These are phyloP conservation scores for Polytrichum formosum DNA, from an alignment of 225 moss, liverwort and hornwort genomes.

Conservation along the genomic window DNA sequence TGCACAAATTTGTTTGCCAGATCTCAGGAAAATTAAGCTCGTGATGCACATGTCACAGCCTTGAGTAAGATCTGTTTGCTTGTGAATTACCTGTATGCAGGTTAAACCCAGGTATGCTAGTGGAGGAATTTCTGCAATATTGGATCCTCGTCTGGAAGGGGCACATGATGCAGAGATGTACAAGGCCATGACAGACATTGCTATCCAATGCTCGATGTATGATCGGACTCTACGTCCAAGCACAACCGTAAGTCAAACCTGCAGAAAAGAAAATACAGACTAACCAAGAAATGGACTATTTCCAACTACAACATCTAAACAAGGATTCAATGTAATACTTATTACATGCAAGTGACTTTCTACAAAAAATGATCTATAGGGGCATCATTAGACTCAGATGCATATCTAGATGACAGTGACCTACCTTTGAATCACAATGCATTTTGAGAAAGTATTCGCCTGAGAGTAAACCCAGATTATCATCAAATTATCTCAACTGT, in stretches of 20 bases:
- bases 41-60: neutral
- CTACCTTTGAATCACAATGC: too few species aligned
- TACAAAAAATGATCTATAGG: too few species aligned
- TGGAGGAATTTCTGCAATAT: neutral
- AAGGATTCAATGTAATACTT: too few species aligned
- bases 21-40: neutral
- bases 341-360: too few species aligned
- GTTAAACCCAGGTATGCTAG: neutral
- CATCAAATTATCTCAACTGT: too few species aligned
- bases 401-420: too few species aligned
- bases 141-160: neutral
- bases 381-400: too few species aligned
- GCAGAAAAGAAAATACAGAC: too few species aligned
- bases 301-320: too few species aligned
- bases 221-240: neutral
- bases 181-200: neutral
- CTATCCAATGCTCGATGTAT: neutral
- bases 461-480: too few species aligned
- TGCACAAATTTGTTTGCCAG: neutral
- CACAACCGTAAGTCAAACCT: neutral
- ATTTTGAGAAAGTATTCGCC: too few species aligned
- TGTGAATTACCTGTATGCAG: neutral
- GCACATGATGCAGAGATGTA: neutral
- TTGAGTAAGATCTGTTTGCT: neutral
- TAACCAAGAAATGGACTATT: too few species aligned